These are phyloP conservation scores for Claviceps digitariae DNA, from an alignment of 2,329 filamentous ascomycete genomes.

Conservation along the genomic window DNA sequence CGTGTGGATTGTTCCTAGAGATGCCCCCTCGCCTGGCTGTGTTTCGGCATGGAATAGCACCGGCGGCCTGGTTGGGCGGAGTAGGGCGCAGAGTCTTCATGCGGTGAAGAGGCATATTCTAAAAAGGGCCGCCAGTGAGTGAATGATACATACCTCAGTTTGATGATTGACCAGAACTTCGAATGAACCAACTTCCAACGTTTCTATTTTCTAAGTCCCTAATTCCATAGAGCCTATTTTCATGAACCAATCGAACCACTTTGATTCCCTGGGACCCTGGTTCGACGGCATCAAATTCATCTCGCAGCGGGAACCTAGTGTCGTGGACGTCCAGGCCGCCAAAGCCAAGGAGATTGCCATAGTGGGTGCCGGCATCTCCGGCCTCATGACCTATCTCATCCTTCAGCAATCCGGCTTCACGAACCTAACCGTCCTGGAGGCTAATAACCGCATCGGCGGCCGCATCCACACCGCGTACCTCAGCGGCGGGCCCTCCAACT, in stretches of 20 bases:
- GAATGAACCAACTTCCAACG: too few relatives aligned
- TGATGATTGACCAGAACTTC: neutral
- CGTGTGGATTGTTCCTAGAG: slow-evolving; percentile 4
- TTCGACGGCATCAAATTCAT: slow-evolving; percentile 51
- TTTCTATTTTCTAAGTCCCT: neutral
- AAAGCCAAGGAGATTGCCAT: slow-evolving; percentile 42
- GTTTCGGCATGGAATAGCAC: slow-evolving; percentile 24
- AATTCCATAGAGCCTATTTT: slow-evolving; percentile 17
- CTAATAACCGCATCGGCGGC: slow-evolving; percentile 45
- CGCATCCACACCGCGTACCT: slow-evolving; percentile 52
- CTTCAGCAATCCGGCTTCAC: slow-evolving; percentile 37
- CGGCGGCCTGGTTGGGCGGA: slow-evolving; percentile 20
- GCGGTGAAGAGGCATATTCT: neutral
- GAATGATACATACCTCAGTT: too few relatives aligned
- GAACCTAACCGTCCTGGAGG: slow-evolving; percentile 50
- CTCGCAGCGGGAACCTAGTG: slow-evolving; percentile 36
- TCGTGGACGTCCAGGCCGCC: slow-evolving; percentile 11
- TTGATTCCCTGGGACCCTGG: slow-evolving; percentile 42
- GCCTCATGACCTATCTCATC: slow-evolving; percentile 43
- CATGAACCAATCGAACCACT: slow-evolving; percentile 38
- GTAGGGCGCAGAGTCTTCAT: slow-evolving; percentile 16
- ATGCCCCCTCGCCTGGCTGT: slow-evolving; percentile 20
- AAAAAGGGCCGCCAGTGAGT: slow-evolving; percentile 5
- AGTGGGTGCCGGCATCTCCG: slow-evolving; percentile 51
- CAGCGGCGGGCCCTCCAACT: slow-evolving; percentile 42